phyloP scores from a whole-genome alignment of 768 basidiomycete genomes.

The Cystobasidium ongulense region DNA sequence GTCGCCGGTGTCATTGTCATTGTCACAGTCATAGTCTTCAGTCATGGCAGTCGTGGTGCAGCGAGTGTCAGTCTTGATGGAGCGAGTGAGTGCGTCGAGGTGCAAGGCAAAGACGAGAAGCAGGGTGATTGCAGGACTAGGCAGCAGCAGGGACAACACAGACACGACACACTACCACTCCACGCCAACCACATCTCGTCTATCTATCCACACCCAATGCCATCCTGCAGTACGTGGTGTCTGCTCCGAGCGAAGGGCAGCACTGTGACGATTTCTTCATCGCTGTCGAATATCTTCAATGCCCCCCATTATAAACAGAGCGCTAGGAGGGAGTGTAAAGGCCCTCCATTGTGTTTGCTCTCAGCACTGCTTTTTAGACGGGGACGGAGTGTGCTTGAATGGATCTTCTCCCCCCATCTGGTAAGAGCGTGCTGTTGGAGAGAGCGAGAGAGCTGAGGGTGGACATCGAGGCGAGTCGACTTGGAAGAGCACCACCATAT shows the following conservation, averaged over 20 bases:
- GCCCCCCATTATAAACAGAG: slow-evolving; percentile 21
- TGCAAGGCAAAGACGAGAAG: no score
- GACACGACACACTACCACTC: no score
- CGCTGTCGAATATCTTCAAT: not conserved
- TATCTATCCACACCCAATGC: not conserved
- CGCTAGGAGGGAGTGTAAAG: slow-evolving; percentile 9
- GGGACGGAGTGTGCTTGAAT: not conserved
- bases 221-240: no score
- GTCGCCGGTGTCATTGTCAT: not conserved
- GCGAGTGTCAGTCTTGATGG: no score
- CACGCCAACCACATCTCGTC: not conserved
- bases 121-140: no score
- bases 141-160: no score
- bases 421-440: slow-evolving; percentile 23
- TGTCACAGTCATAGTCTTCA: no score
- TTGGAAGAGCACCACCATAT: no score
- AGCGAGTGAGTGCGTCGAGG: no score
- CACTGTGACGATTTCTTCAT: not conserved
- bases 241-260: slow-evolving; percentile 28
- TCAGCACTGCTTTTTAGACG: slow-evolving; percentile 12
- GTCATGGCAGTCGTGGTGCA: no score
- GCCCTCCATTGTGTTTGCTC: slow-evolving; percentile 5
- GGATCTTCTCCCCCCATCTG: not conserved
- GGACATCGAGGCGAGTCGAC: not conserved
- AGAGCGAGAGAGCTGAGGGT: not conserved